phyloP scores from a whole-genome alignment of 2,329 filamentous ascomycete species.

The Colletotrichum sp. region DNA sequence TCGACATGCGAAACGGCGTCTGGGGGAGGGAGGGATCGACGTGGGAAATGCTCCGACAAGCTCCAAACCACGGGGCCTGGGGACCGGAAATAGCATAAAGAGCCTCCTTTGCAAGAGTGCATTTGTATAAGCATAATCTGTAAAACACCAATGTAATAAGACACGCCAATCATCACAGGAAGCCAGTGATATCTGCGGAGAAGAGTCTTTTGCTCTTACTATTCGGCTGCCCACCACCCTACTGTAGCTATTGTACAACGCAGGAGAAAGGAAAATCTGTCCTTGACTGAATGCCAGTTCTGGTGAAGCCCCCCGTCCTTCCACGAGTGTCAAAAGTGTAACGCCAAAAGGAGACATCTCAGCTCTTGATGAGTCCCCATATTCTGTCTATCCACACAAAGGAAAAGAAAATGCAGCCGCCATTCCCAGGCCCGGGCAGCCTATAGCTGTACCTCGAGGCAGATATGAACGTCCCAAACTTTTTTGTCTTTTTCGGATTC shows the following conservation, averaged over 20 bases:
- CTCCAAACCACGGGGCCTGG: background rate
- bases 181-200: background rate
- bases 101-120: background rate
- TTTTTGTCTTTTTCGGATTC: background rate
- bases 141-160: background rate
- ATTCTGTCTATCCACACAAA: conserved; percentile 30
- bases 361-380: conserved; percentile 59
- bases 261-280: background rate
- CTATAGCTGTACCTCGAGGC: conserved; percentile 10
- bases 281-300: background rate
- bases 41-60: background rate
- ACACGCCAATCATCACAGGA: background rate
- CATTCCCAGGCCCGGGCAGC: background rate
- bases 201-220: background rate
- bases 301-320: background rate
- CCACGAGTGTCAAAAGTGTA: background rate
- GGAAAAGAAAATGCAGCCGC: conserved; percentile 1
- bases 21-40: background rate
- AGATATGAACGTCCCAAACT: conserved; percentile 6
- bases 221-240: background rate
- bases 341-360: conserved; percentile 50
- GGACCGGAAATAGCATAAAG: background rate
- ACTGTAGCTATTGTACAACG: conserved; percentile 2
- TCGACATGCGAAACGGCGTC: background rate
- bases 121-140: background rate